Conservation (phyloP, 2,329 filamentous ascomycete genomes). For the Seiridium cupressi region DNA sequence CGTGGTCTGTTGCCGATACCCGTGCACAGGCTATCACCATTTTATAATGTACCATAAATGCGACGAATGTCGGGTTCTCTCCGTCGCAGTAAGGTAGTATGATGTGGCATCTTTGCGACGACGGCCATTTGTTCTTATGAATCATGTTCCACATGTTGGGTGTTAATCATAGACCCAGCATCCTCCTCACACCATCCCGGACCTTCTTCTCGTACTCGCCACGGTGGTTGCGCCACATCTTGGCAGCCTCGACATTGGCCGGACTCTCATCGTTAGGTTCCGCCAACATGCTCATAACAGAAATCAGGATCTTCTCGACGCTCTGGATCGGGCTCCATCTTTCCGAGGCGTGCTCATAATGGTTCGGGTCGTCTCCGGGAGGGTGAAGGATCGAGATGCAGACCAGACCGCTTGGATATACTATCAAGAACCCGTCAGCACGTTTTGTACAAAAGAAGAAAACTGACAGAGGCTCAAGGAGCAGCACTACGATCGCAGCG, state of each 20-base stretch:
- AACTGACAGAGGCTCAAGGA: neutral
- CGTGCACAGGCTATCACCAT: neutral
- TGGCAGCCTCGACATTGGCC: constrained; percentile 92
- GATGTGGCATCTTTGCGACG: neutral
- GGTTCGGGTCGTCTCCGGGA: constrained; percentile 94
- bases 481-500: neutral
- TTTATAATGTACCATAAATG: no score
- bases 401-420: constrained; percentile 87
- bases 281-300: constrained; percentile 96
- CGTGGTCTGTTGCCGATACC: neutral
- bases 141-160: neutral
- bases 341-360: constrained; percentile 95
- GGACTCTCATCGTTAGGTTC: constrained; percentile 97
- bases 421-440: constrained; percentile 40
- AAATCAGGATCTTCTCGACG: constrained; percentile 95
- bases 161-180: constrained; percentile 64
- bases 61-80: no score
- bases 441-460: neutral
- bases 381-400: constrained; percentile 98
- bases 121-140: neutral
- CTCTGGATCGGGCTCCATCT: constrained; percentile 96
- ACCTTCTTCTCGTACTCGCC: constrained; percentile 85
- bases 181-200: constrained; percentile 74
- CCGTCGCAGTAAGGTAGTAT: no score
- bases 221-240: constrained; percentile 89